Evolutionary conservation across 1,284 basidiomycete species (phyloP), one percentile per base, ranked within the genome.

Genomic region (Lentinula novae-zelandiae): DNA sequence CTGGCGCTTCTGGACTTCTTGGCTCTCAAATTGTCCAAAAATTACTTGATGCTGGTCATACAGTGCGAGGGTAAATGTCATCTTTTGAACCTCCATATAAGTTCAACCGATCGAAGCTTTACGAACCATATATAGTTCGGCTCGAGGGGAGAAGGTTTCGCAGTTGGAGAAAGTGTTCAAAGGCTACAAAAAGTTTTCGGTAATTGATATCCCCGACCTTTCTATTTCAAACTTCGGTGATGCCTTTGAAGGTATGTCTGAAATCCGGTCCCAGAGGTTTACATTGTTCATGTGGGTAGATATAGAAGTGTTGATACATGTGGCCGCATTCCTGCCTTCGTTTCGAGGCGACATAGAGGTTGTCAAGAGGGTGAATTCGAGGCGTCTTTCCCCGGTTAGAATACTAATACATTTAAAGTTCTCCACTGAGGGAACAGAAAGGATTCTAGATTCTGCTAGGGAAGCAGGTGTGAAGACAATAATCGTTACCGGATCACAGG

Each of bases 301-400:
- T 5, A 31, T 50, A 7, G 57, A 58, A 13, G 57, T 58, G 31
- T 20, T 58, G 22, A 58, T 58, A 51, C 57, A 58, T 31, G 50
- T 52, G n/a, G 57, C 57, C 5, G 57, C 57, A 12, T 58, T 58
- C 38, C 49, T 58, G 10, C 57, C 57, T 31, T 58, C 57, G 20
- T 58, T 58, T 17, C 57, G 57, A 9, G 57, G 57, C 22, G 57
- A 52, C n/a, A 52, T 52, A 36, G 57, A 52, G 20, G 12, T 51
- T 6, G 57, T 58, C 10, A 38, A 52, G 36, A 50, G n/a, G 46
- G 57, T 58, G 15, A 40, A 48, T 9, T 20, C 9, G 13, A 20
- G 12, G 38, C 33, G 17, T 2, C 20, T 5, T 33, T 50, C n/a
- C n/a, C 27, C 2, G 13, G 20, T 51, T 40, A n/a, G n/a, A 49